Conservation (phyloP, 106 monocot species). For the Iris macrosiphon region DNA sequence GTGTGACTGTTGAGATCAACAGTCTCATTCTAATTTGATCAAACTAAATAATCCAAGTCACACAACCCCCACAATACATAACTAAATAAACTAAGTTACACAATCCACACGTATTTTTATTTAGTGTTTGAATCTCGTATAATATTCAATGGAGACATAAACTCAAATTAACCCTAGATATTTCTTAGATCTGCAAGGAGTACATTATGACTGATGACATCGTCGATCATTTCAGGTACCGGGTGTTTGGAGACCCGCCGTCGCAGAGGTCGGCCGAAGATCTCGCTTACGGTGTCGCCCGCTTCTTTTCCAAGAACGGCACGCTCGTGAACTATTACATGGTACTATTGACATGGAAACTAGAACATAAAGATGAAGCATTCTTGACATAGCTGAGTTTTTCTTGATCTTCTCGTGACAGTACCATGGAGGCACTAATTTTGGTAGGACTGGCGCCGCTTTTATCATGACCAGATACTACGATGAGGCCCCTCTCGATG, state of each 20-base stretch:
- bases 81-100: too few relatives aligned
- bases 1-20: too few relatives aligned
- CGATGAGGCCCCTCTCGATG: conserved; percentile 96
- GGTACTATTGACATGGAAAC: conserved; percentile 28
- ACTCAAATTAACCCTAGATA: too few relatives aligned
- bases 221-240: conserved; percentile 46
- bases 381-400: background rate
- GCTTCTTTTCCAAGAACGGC: conserved; percentile 92
- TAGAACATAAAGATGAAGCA: background rate
- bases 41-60: too few relatives aligned
- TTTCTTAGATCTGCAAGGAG: too few relatives aligned
- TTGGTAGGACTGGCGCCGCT: conserved; percentile 62
- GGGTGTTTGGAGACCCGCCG: conserved; percentile 88
- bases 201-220: too few relatives aligned
- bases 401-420: conserved; percentile 14
- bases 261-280: conserved; percentile 95
- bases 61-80: too few relatives aligned
- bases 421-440: conserved; percentile 98
- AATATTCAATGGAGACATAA: too few relatives aligned
- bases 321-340: conserved; percentile 91
- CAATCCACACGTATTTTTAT: too few relatives aligned
- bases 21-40: too few relatives aligned
- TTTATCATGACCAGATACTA: conserved; percentile 82
- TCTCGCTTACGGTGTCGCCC: conserved; percentile 71
- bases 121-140: too few relatives aligned